Conservation (phyloP, 2,329 filamentous ascomycete genomes). For the Endothia cerciana region DNA sequence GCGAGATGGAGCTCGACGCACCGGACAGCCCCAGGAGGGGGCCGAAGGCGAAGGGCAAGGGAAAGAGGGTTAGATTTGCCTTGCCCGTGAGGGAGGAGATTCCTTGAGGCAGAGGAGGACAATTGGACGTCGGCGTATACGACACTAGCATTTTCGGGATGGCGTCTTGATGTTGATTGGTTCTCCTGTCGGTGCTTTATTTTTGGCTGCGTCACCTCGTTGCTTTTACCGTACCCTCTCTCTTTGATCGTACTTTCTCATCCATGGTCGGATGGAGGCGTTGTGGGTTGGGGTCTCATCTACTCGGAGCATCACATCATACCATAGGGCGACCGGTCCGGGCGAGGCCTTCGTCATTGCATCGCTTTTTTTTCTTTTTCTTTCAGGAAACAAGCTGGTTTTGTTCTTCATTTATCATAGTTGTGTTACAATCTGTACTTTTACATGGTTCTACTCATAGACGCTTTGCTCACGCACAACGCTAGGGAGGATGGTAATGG, state of each 20-base stretch:
- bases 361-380: no score
- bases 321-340: no score
- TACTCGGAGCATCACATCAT: neutral
- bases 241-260: neutral
- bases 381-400: constrained; percentile 11
- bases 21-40: constrained; percentile 37
- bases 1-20: constrained; percentile 43
- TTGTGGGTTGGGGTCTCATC: neutral
- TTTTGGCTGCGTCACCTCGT: neutral
- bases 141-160: constrained; percentile 1
- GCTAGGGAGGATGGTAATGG: neutral
- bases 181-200: no score
- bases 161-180: neutral
- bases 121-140: neutral
- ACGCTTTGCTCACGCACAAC: constrained; percentile 27
- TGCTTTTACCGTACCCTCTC: neutral
- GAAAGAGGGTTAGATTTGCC: constrained; percentile 61
- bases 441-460: constrained; percentile 14
- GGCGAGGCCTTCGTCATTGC: neutral
- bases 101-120: constrained; percentile 13
- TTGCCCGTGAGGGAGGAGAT: constrained; percentile 48
- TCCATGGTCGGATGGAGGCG: neutral
- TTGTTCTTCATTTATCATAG: neutral
- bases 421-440: neutral
- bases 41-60: constrained; percentile 56